Evolutionary conservation across 192 early-diverging fungal species (phyloP).

Genomic region (Irineochytrium annulatum): DNA sequence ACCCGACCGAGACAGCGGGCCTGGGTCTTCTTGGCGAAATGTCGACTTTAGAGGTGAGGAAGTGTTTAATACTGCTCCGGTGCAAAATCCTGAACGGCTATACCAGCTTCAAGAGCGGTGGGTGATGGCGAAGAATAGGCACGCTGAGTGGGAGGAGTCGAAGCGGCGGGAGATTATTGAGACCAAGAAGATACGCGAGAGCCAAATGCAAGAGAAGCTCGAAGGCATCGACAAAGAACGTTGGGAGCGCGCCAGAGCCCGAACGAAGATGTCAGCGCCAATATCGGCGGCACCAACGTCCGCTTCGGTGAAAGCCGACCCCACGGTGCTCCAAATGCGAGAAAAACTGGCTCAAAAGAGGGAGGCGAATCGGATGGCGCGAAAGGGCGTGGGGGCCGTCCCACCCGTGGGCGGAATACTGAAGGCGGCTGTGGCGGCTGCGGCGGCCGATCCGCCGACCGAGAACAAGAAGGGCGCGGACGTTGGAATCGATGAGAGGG

Average conservation of each 20-base stretch:
- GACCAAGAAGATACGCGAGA: constrained; percentile 15
- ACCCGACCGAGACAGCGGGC: constrained; percentile 42
- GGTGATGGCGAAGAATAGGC: constrained; percentile 16
- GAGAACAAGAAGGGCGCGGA: no score
- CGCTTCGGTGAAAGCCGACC: no score
- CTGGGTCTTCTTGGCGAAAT: constrained; percentile 51
- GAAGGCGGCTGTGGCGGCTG: no score
- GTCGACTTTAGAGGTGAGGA: constrained; percentile 46
- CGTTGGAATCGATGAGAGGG: no score
- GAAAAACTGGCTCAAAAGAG: background rate
- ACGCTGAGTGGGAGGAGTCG: constrained; percentile 24
- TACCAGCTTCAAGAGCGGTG: constrained; percentile 50
- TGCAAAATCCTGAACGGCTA: background rate
- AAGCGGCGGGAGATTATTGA: constrained; percentile 37
- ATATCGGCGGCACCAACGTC: background rate
- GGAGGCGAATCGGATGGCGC: background rate
- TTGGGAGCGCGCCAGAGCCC: constrained; percentile 19
- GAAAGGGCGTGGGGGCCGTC: background rate
- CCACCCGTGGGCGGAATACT: background rate
- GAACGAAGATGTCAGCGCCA: background rate
- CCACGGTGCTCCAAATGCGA: no score
- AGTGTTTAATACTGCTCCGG: background rate
- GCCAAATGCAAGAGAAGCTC: constrained; percentile 36
- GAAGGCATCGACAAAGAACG: constrained; percentile 38
- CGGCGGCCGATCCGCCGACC: no score